Conservation (phyloP, 805 yeast species). For the Wickerhamiella bombiphila region DNA sequence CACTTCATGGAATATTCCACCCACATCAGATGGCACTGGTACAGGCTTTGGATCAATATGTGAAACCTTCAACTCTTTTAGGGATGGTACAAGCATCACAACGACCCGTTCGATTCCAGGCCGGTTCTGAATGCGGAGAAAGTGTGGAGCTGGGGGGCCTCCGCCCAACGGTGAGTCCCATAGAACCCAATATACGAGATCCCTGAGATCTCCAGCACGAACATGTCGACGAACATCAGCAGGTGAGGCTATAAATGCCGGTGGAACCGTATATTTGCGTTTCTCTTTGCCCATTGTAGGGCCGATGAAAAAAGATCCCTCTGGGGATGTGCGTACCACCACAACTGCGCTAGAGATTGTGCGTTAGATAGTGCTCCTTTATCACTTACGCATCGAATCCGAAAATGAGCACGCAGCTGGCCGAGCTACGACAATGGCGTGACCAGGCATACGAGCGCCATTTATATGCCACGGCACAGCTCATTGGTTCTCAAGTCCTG, state of each 20-base stretch:
- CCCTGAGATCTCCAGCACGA: conserved; percentile 29
- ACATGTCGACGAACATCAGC: conserved; percentile 6
- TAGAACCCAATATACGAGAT: conserved; percentile 31
- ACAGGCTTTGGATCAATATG: conserved; percentile 28
- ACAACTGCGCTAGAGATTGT: background rate
- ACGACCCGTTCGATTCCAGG: conserved; percentile 39
- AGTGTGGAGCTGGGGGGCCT: conserved; percentile 28
- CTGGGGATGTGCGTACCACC: background rate
- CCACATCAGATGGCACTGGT: too few species aligned
- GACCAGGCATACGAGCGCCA: conserved; percentile 89
- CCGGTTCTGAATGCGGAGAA: conserved; percentile 38
- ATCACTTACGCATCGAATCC: background rate
- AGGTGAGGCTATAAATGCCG: conserved; percentile 13
- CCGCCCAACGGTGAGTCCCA: too few species aligned
- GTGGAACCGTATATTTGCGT: conserved; percentile 17
- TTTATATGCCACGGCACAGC: conserved; percentile 78
- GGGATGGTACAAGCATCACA: conserved; percentile 50
- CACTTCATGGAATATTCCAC: conserved; percentile 8
- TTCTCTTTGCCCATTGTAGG: conserved; percentile 1
- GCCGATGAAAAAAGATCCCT: too few species aligned
- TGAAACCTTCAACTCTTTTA: conserved; percentile 23
- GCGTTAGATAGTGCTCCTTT: background rate
- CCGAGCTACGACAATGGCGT: conserved; percentile 76
- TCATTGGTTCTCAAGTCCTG: conserved; percentile 79
- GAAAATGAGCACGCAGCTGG: conserved; percentile 47